Evolutionary conservation across 305 asterid species (phyloP), one percentile per base, ranked within the genome.

Genomic region (Rubia balearica): DNA sequence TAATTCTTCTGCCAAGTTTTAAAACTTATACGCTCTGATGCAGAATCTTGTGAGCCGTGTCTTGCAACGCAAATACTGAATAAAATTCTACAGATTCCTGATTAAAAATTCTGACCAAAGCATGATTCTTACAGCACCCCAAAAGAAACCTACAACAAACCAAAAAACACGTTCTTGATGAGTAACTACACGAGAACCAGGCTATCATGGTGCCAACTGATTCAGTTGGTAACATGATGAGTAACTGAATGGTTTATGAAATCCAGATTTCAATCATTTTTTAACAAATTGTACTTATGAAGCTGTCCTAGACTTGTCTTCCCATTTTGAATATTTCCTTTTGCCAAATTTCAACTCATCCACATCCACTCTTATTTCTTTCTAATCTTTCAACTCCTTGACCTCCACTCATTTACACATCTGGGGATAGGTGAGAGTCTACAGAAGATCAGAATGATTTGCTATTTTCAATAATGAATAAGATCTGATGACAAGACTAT

Each of bases 91-190:
- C 49, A 8, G 71, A 27, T 3, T 24, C 30, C 49, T 14, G 41
- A 40, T 17, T 38, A 7, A 17, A 53, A 19, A 41, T 67, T 16
- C 48, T 51, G 17, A 42, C 6, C 6, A 69, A n/a, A 67, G 9
- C 51, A 13, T 16, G 1, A 40, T 40, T 36, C n/a, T 19, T 19
- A 33, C 53, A 51, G 61, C 46, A 33, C n/a, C 40, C 19, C 5
- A 19, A 21, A 49, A 49, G n/a, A 49, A 40, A 69, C 65, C 73
- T 55, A 57, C 56, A 53, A 68, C 36, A 30, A 51, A 42, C 7
- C 38, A n/a, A 53, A 53, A 51, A 6, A 14, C 12, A 53, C 3
- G 71, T 43, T 6, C 60, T 67, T 49, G 30, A 68, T 30, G 11
- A 33, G 36, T 4, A 51, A 48, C 17, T 14, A 48, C 55, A 48